Base-by-base conservation (phyloP, 495 filamentous ascomycete genomes). In the Aspergillus steynii region DNA sequence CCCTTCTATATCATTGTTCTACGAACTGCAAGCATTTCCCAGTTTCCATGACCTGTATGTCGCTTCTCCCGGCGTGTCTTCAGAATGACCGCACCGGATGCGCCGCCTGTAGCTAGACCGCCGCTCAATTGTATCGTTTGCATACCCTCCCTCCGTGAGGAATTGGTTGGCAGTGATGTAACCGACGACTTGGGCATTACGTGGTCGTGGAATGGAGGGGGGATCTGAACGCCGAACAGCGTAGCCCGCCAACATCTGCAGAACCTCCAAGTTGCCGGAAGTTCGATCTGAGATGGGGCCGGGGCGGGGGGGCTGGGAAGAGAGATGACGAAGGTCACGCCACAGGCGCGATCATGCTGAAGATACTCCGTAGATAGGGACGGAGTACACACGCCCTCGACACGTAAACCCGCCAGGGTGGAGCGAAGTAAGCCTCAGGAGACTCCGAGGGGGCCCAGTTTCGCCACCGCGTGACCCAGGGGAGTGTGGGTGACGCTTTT, bases 1-100 rank as follows among this genome's bases (percentile, higher is more conserved):
- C 26, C 52, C 8, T 54, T 54, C 27, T 54, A 54, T 54, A 54
- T 29, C 31, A 54, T 37, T 54, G 6, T 26, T 26, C 49, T 25
- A 42, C 7, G 37, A 42, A 26, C 5, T 50, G 5, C 3, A 25
- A 37, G 14, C 4, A 4, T 20, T 37, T 1, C 29, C 52, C 29
- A 4, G 20, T 29, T 48, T 56, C 14, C 5, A 2, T 20, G 29
- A 28, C 8, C 5, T 29, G 29, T 27, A n/a, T 49, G 25, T 9
- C n/a, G 25, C 15, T 5, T 57, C n/a, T 49, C 20, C 9, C 15
- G 46, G 9, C 46, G 20, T 29, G 25, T 27, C 25, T 3, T 46
- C 37, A 5, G 12, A 32, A 42, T 42, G 53, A 5, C 34, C 20
- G 53, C 53, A 55, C 14, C 10, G 29, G 1, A 55, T 42, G 37